These are phyloP conservation scores for Colletotrichum chlorophyti DNA, from an alignment of 2,329 filamentous ascomycete species.

Conservation along the genomic window DNA sequence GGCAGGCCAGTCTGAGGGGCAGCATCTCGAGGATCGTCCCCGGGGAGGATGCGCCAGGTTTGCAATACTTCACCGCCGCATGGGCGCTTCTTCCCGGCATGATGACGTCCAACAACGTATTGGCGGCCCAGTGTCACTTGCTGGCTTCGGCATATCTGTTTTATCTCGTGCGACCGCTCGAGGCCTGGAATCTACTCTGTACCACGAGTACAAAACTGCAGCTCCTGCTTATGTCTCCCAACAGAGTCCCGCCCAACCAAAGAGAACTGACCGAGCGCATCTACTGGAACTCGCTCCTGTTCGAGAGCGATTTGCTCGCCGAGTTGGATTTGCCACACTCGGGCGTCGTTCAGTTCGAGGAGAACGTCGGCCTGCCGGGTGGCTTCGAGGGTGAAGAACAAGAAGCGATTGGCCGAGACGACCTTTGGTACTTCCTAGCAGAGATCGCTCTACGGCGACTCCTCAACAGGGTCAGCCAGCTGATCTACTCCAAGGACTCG, in stretches of 20 bases:
- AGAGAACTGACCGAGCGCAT: conserved; percentile 78
- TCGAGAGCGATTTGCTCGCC: conserved; percentile 80
- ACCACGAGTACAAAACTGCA: conserved; percentile 84
- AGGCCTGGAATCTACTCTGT: conserved; percentile 82
- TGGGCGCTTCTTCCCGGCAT: conserved; percentile 80
- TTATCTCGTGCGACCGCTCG: conserved; percentile 80
- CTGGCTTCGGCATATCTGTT: conserved; percentile 83
- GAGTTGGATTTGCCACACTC: conserved; percentile 84
- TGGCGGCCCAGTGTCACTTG: conserved; percentile 81
- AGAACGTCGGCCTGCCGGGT: conserved; percentile 78
- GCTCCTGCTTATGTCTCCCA: conserved; percentile 76
- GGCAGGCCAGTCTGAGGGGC: conserved; percentile 76
- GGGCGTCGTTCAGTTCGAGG: conserved; percentile 82
- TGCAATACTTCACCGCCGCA: conserved; percentile 81
- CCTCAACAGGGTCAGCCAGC: conserved; percentile 79
- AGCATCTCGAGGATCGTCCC: conserved; percentile 77
- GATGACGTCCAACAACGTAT: conserved; percentile 80
- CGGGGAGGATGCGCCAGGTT: conserved; percentile 74
- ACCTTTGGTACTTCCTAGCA: conserved; percentile 86
- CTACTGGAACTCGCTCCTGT: conserved; percentile 84
- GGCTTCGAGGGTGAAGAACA: conserved; percentile 77
- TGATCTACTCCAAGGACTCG: conserved; percentile 79
- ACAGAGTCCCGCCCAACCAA: conserved; percentile 72
- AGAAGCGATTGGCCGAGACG: conserved; percentile 72
- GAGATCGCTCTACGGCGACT: conserved; percentile 81